Percentiles rank a stretch among this genome's conserved stretches.
Conservation (phyloP, 2,329 filamentous ascomycete species). For the Microcyclosporella mali region DNA sequence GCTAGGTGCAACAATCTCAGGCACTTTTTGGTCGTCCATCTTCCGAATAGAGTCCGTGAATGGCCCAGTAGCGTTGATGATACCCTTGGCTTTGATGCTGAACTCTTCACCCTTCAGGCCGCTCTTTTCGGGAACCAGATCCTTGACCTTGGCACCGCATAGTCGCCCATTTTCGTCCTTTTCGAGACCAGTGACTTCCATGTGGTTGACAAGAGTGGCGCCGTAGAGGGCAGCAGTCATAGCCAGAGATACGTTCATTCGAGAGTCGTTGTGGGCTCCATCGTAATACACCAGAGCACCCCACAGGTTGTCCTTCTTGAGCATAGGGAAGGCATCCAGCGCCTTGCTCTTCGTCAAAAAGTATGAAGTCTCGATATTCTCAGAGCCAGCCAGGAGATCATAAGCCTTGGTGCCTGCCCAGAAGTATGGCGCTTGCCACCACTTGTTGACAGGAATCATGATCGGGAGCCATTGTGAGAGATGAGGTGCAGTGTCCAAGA, state of each 20-base stretch:
- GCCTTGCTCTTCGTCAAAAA: slow-evolving; percentile 83
- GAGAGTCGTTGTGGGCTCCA: slow-evolving; percentile 84
- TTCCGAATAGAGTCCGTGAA: slow-evolving; percentile 82
- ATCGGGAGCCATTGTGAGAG: slow-evolving; percentile 75
- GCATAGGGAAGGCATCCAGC: slow-evolving; percentile 80
- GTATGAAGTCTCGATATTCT: slow-evolving; percentile 84
- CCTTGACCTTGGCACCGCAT: slow-evolving; percentile 66
- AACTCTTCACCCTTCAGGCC: slow-evolving; percentile 59
- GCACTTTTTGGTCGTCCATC: slow-evolving; percentile 66
- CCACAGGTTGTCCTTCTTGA: slow-evolving; percentile 70
- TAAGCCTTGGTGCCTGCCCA: slow-evolving; percentile 76
- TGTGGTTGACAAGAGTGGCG: slow-evolving; percentile 73
- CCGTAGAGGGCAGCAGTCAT: slow-evolving; percentile 87
- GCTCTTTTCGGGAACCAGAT: slow-evolving; percentile 61
- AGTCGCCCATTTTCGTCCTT: slow-evolving; percentile 69
- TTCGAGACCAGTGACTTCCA: slow-evolving; percentile 69
- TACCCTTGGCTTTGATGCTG: slow-evolving; percentile 67
- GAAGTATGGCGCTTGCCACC: slow-evolving; percentile 78
- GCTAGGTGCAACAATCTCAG: slow-evolving; percentile 77
- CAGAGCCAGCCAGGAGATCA: slow-evolving; percentile 75
- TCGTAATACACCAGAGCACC: slow-evolving; percentile 88
- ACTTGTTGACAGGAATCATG: slow-evolving; percentile 73
- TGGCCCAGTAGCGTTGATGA: slow-evolving; percentile 84
- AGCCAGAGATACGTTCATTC: slow-evolving; percentile 84
- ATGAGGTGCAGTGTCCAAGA: slow-evolving; percentile 76